These are phyloP conservation scores for Annulohypoxylon moriforme DNA, from an alignment of 495 filamentous ascomycete genomes.

Conservation along the genomic window DNA sequence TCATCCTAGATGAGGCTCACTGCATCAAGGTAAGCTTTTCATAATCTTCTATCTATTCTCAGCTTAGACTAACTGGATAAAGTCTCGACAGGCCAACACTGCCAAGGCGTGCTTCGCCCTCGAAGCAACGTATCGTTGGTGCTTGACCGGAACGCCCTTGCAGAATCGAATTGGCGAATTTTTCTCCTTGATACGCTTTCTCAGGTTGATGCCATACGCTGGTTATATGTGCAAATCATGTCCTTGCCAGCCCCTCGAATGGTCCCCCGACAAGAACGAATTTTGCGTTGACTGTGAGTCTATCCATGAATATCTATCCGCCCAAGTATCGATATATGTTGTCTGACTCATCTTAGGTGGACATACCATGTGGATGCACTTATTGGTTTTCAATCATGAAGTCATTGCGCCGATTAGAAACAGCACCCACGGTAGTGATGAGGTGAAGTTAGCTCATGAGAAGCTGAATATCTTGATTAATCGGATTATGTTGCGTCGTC, in stretches of 20 bases:
- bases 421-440: conserved; percentile 58
- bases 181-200: conserved; percentile 91
- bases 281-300: conserved; percentile 73
- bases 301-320: background rate
- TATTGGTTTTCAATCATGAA: conserved; percentile 96
- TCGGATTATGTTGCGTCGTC: conserved; percentile 91
- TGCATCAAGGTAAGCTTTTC: conserved; percentile 77
- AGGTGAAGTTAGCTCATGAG: conserved; percentile 72
- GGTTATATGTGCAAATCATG: conserved; percentile 93
- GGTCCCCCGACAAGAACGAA: conserved; percentile 76
- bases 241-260: conserved; percentile 81
- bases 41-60: background rate
- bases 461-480: conserved; percentile 89
- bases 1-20: conserved; percentile 96
- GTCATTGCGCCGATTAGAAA: conserved; percentile 83
- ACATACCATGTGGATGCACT: conserved; percentile 80
- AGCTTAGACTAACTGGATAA: conserved; percentile 36
- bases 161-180: conserved; percentile 98
- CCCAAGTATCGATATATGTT: conserved; percentile 1
- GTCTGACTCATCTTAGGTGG: conserved; percentile 43
- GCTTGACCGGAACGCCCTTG: conserved; percentile 91
- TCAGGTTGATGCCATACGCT: conserved; percentile 87
- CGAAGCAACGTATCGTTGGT: conserved; percentile 89
- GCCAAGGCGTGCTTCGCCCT: conserved; percentile 95
- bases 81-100: conserved; percentile 81